phyloP scores from a whole-genome alignment of 2,329 filamentous ascomycete genomes.

The Monosporascus sp. region DNA sequence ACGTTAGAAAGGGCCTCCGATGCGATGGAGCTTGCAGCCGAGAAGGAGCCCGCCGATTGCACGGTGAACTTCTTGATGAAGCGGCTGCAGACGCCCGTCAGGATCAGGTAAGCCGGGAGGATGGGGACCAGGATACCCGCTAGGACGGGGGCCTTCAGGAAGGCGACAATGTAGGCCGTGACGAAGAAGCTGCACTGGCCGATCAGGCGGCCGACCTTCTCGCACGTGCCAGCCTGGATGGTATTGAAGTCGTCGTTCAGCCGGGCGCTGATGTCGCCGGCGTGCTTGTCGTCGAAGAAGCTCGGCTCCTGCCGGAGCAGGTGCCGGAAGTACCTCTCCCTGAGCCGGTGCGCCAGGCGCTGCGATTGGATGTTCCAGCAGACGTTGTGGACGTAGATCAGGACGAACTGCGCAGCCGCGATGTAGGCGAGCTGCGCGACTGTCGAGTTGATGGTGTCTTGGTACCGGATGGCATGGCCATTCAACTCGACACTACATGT shows the following conservation, averaged over 20 bases:
- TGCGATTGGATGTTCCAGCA: conserved; percentile 62
- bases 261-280: conserved; percentile 58
- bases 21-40: conserved; percentile 55
- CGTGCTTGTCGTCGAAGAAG: conserved; percentile 58
- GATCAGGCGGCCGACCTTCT: conserved; percentile 64
- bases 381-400: conserved; percentile 59
- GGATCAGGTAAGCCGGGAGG: conserved; percentile 56
- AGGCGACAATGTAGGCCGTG: conserved; percentile 61
- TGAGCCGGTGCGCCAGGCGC: conserved; percentile 56
- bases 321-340: conserved; percentile 53
- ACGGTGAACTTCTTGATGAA: conserved; percentile 47
- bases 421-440: conserved; percentile 59
- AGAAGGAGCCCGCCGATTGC: conserved; percentile 46
- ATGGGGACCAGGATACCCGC: conserved; percentile 60
- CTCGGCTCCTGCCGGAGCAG: conserved; percentile 56
- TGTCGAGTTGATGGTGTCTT: conserved; percentile 46
- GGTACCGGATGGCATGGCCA: conserved; percentile 21
- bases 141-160: conserved; percentile 56
- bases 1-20: conserved; percentile 57
- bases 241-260: conserved; percentile 61
- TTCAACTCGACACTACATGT: conserved; percentile 30
- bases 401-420: conserved; percentile 54
- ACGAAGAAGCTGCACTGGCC: conserved; percentile 60
- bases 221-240: conserved; percentile 62
- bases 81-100: conserved; percentile 49